A percentile compares a stretch with the other conserved stretches of the same genome.
phyloP scores from a whole-genome alignment of 176 grass and related monocot species.

The Oryza rufipogon region DNA sequence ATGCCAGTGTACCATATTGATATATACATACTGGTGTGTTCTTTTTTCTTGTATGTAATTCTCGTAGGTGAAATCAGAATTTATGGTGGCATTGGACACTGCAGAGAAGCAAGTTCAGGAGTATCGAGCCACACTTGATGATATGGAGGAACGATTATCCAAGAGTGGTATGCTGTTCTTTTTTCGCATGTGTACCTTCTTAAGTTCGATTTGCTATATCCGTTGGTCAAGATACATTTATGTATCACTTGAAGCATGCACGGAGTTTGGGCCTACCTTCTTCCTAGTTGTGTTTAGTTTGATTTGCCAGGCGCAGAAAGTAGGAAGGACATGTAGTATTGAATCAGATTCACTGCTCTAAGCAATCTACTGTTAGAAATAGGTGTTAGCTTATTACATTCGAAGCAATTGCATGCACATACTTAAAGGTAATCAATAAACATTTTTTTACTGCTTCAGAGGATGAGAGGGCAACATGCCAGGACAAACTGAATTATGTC shows the following conservation, averaged over 20 bases:
- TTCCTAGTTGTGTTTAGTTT: constrained; percentile 6
- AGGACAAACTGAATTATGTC: constrained; percentile 62
- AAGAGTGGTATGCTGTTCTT: constrained; percentile 58
- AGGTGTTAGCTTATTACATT: constrained; percentile 25
- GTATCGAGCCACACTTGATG: constrained; percentile 61
- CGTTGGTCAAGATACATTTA: neutral
- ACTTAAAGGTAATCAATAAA: constrained; percentile 5
- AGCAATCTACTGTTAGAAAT: constrained; percentile 17
- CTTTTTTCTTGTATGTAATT: constrained; percentile 20
- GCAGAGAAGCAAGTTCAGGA: constrained; percentile 76
- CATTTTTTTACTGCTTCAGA: constrained; percentile 55
- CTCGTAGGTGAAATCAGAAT: constrained; percentile 87
- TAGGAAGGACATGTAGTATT: constrained; percentile 4
- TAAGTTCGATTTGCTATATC: neutral
- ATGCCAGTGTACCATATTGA: neutral
- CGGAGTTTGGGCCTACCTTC: neutral
- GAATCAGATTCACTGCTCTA: constrained; percentile 19
- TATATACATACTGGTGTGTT: constrained; percentile 24
- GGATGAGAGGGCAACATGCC: constrained; percentile 68
- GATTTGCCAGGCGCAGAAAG: neutral
- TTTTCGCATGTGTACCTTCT: neutral
- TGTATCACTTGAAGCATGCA: constrained; percentile 8
- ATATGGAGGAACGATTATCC: constrained; percentile 55
- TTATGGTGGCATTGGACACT: constrained; percentile 68
- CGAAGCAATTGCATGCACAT: constrained; percentile 21